phyloP scores from a whole-genome alignment of 2,329 filamentous ascomycete species.

The Endoconidiophora laricicola region DNA sequence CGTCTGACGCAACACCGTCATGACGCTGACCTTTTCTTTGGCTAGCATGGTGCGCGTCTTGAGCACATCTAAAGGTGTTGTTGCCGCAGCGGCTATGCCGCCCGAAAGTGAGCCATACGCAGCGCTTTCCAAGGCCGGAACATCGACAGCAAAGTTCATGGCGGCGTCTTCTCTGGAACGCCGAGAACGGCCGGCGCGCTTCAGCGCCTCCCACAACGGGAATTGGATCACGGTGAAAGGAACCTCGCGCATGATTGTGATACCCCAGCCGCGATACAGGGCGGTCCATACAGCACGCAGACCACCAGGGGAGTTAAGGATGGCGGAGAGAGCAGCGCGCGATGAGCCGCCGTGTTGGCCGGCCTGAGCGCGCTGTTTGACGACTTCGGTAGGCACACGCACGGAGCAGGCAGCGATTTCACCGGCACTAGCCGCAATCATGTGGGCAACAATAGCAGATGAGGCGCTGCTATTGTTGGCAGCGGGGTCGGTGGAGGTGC shows the following conservation, averaged over 20 bases:
- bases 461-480: slow-evolving; percentile 13
- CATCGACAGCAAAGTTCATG: slow-evolving; percentile 20
- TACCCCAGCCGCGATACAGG: slow-evolving; percentile 78
- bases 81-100: slow-evolving; percentile 69
- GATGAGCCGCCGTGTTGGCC: slow-evolving; percentile 60
- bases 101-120: slow-evolving; percentile 72
- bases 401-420: slow-evolving; percentile 88
- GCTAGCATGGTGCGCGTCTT: slow-evolving; percentile 96
- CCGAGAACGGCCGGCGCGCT: slow-evolving; percentile 44
- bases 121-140: slow-evolving; percentile 64
- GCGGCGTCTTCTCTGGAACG: slow-evolving; percentile 17
- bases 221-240: slow-evolving; percentile 97
- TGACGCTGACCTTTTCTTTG: slow-evolving; percentile 43
- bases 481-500: slow-evolving; percentile 16
- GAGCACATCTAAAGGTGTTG: slow-evolving; percentile 86
- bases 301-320: slow-evolving; percentile 33
- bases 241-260: slow-evolving; percentile 89
- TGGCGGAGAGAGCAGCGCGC: slow-evolving; percentile 49
- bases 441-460: slow-evolving; percentile 34
- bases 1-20: slow-evolving; percentile 46
- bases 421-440: slow-evolving; percentile 69
- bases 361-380: slow-evolving; percentile 93
- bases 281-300: slow-evolving; percentile 54
- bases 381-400: slow-evolving; percentile 84
- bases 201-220: slow-evolving; percentile 88